These are phyloP conservation scores for Nakazawaea laoshanensis DNA, from an alignment of 805 yeast species.

Conservation along the genomic window DNA sequence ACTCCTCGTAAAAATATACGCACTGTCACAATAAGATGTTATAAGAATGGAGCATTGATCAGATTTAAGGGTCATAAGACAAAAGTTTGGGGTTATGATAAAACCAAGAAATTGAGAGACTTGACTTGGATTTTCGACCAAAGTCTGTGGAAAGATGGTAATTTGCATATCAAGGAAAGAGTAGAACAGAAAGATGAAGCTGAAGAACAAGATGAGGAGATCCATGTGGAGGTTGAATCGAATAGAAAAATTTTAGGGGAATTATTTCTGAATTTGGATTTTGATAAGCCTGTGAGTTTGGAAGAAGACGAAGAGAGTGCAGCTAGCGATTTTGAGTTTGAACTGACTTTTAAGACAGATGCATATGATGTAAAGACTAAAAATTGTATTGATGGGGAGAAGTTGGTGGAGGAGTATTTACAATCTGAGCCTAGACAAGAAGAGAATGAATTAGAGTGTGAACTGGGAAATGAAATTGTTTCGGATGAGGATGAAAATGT, in stretches of 20 bases:
- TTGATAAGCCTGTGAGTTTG: conserved; percentile 47
- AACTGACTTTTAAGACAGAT: conserved; percentile 22
- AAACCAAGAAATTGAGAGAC: conserved; percentile 51
- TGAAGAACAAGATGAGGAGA: conserved; percentile 23
- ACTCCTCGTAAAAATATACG: conserved; percentile 44
- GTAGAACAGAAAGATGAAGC: conserved; percentile 4
- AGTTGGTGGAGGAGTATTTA: conserved; percentile 19
- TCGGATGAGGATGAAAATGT: conserved; percentile 19
- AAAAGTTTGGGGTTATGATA: conserved; percentile 88
- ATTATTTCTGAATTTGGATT: conserved; percentile 39
- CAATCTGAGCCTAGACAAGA: conserved; percentile 17
- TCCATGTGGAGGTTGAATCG: conserved; percentile 31
- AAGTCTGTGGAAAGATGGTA: conserved; percentile 75
- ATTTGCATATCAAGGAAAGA: conserved; percentile 70
- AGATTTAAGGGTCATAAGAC: conserved; percentile 56
- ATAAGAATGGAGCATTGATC: conserved; percentile 48
- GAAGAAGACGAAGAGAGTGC: conserved; percentile 29
- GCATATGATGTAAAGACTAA: conserved; percentile 26
- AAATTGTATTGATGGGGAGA: conserved; percentile 2
- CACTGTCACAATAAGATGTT: conserved; percentile 57
- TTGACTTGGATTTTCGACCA: conserved; percentile 54
- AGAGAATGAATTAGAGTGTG: neutral
- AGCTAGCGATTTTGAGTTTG: conserved; percentile 37
- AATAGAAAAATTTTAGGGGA: conserved; percentile 38
- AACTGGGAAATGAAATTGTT: neutral